A percentile compares a stretch with the other conserved stretches of the same genome.
phyloP scores from a whole-genome alignment of 176 grass and related monocot genomes.

The Alloteropsis semialata region DNA sequence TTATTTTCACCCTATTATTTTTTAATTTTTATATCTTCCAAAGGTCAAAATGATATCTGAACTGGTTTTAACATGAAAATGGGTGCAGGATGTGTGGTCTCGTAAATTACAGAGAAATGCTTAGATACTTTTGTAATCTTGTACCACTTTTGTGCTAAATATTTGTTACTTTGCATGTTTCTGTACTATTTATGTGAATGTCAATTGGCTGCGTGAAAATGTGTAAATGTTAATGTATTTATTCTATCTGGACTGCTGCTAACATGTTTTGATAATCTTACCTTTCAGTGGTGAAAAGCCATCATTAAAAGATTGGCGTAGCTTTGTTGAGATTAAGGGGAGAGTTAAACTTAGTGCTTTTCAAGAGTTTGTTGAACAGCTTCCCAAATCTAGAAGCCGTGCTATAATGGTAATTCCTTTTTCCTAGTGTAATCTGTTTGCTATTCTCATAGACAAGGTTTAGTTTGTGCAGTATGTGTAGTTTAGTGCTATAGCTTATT shows the following conservation, averaged over 20 bases:
- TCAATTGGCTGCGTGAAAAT: not conserved
- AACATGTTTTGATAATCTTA: slow-evolving; percentile 20
- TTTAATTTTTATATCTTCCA: not conserved
- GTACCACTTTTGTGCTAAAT: not conserved
- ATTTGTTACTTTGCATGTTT: not conserved
- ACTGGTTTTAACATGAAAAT: not conserved
- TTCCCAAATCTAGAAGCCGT: slow-evolving; percentile 87
- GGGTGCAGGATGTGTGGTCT: not conserved
- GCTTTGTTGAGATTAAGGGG: slow-evolving; percentile 95
- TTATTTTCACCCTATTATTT: not conserved
- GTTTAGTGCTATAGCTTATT: not conserved
- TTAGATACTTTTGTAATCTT: not conserved
- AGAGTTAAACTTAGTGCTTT: slow-evolving; percentile 93
- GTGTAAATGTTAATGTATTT: not conserved
- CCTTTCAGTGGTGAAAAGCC: slow-evolving; percentile 90
- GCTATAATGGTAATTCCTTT: slow-evolving; percentile 86
- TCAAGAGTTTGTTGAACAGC: slow-evolving; percentile 87
- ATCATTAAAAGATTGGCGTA: slow-evolving; percentile 82
- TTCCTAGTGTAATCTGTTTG: slow-evolving; percentile 3
- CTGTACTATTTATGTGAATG: not conserved
- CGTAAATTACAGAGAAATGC: not conserved
- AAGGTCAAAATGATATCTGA: not conserved
- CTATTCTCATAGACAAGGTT: not conserved
- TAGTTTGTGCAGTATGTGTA: not conserved
- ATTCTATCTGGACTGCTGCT: slow-evolving; percentile 25